Evolutionary conservation across 345 rosid genomes (phyloP).

Genomic region (Microthlaspi erraticum): DNA sequence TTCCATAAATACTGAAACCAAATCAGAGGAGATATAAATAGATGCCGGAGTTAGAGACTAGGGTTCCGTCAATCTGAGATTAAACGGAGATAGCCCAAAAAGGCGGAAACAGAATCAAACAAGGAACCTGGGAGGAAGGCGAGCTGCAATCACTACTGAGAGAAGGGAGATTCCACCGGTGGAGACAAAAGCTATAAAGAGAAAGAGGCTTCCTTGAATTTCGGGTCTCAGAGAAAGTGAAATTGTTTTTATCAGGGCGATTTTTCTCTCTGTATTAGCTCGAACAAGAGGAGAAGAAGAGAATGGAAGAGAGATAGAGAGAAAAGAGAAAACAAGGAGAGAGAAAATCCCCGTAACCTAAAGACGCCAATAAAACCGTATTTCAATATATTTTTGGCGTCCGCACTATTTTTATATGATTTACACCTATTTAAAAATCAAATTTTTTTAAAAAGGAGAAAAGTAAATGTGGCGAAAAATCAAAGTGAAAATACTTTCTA

Average conservation of each 20-base stretch:
- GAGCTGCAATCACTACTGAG: constrained; percentile 37
- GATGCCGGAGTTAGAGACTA: constrained; percentile 17
- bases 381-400: constrained; percentile 45
- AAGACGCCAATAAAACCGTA: constrained; percentile 29
- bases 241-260: constrained; percentile 10
- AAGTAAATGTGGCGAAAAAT: neutral
- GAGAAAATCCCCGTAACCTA: constrained; percentile 43
- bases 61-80: constrained; percentile 37
- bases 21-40: constrained; percentile 7
- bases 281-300: constrained; percentile 19
- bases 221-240: constrained; percentile 33
- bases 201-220: constrained; percentile 31
- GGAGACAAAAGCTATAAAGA: constrained; percentile 28
- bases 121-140: constrained; percentile 31
- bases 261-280: constrained; percentile 39
- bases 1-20: constrained; percentile 22
- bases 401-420: constrained; percentile 36
- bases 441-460: neutral
- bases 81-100: neutral
- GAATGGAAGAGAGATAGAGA: neutral
- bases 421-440: neutral
- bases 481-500: neutral
- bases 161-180: constrained; percentile 35
- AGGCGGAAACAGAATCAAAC: constrained; percentile 21
- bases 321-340: constrained; percentile 6